Base-by-base conservation (phyloP, 768 basidiomycete genomes). In the Sporobolomyces pararoseus region DNA sequence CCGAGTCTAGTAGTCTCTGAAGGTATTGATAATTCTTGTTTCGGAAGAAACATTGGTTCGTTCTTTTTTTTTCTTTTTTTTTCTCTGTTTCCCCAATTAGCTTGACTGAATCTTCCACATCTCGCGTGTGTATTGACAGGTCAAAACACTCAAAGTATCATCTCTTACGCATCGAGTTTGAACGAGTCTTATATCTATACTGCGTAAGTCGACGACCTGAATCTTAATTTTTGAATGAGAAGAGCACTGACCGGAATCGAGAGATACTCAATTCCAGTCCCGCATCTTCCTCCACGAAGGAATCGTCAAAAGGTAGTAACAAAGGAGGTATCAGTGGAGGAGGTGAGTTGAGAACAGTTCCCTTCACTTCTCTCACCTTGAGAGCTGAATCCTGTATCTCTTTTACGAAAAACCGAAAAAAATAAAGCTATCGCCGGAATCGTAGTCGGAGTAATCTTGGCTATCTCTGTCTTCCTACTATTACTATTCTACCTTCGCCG, bases 131-230 rank as follows among this genome's bases (percentile, higher is more conserved):
- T n/a, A n/a, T n/a, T n/a, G n/a, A n/a, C 63, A 70, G 68, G 69
- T 7, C 69, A 70, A 32, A 70, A 70, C 47, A 70, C 69, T 17
- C 51, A 50, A 35, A 62, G 59, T 29, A 66, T 70, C 27, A 25
- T 66, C 29, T 62, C 64, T 51, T 57, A 62, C 32, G 69, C 69
- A 0, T 65, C 64, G 29, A 17, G 53, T 16, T 47, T 70, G 9
- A 70, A 70, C 64, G 25, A 10, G 16, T 62, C 64, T 7, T 70
- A 55, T 37, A n/a, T n/a, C 37, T 70, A 51, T 27, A 25, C 34
- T 0, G 35, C 63, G 69, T 63, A 13, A 17, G 59, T 62, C 34
- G 17, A 23, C 10, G 4, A 29, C n/a, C n/a, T n/a, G n/a, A n/a
- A n/a, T n/a, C n/a, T n/a, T n/a, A n/a, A n/a, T n/a, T n/a, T n/a